Base-by-base conservation (phyloP, 208 protist genomes). In the Leishmania tropica region DNA sequence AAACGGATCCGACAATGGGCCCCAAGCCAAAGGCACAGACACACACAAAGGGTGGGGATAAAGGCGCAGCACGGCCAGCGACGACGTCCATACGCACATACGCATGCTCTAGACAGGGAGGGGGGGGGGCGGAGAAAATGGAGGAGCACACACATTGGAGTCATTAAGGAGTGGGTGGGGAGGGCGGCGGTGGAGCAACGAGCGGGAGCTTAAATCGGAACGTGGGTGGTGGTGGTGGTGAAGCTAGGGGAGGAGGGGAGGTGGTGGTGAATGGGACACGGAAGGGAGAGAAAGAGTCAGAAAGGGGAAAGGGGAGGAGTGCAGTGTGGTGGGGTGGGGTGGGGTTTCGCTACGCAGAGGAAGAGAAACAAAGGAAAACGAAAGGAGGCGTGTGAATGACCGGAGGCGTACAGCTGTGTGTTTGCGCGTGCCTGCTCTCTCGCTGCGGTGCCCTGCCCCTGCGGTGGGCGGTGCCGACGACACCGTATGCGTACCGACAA, bases 21-120 rank as follows among this genome's bases (percentile, higher is more conserved):
- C 6, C 51, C 15, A 54, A 0, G 51, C 51, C 0, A 19, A 3
- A 21, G 15, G 51, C 40, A 42, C 40, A 42, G 3, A 42, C 51
- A 54, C 1, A 13, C 58, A 31, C 8, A 64, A 15, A 24, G 2
- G 24, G 35, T 4, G 8, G 58, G n/a, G 35, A 45, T 71, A 17
- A 71, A 19, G 65, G 35, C 10, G 4, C 35, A 3, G 28, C 28
- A 71, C 35, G 6, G 37, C 5, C 28, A 35, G 15, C 31, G 6
- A 45, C 8, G 11, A 71, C 65, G 65, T 71, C n/a, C 65, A 71
- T n/a, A 47, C 65, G 28, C 65, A 71, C 65, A 71, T n/a, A 71
- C 65, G 35, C 65, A 1, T n/a, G 15, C 4, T 0, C 35, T 11
- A 15, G 13, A 31, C 58, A 31, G 21, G 28, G 65, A 1, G 2